phyloP scores from a whole-genome alignment of 2,329 filamentous ascomycete genomes.

The Fusarium buxicola region DNA sequence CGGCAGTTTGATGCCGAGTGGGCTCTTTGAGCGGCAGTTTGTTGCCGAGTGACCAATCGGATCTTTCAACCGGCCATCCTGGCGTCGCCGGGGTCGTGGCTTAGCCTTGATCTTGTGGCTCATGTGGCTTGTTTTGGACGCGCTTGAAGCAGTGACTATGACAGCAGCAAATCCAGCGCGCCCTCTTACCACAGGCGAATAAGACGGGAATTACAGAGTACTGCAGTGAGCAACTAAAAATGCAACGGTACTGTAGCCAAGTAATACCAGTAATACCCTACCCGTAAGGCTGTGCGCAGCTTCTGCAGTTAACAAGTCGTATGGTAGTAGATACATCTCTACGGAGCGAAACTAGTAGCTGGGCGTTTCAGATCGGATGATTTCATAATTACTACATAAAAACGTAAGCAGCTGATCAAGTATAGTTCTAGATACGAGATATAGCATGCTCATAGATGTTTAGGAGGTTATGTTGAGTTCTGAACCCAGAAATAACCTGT shows the following conservation, averaged over 20 bases:
- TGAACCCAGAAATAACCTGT: not conserved
- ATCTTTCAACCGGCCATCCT: too few species aligned
- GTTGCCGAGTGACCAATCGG: slow-evolving; percentile 31
- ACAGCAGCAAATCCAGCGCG: not conserved
- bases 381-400: not conserved
- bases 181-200: not conserved
- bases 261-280: too few species aligned
- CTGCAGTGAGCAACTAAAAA: not conserved
- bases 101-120: slow-evolving; percentile 22
- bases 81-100: slow-evolving; percentile 10
- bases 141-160: not conserved
- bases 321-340: too few species aligned
- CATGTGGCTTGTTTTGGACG: slow-evolving; percentile 29
- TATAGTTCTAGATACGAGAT: not conserved
- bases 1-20: slow-evolving; percentile 38
- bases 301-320: too few species aligned
- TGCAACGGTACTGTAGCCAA: not conserved
- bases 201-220: slow-evolving; percentile 20
- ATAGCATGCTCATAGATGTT: not conserved
- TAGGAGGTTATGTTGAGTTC: not conserved
- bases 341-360: too few species aligned
- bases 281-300: too few species aligned
- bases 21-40: slow-evolving; percentile 29
- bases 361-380: too few species aligned
- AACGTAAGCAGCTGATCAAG: too few species aligned